phyloP scores from a whole-genome alignment of 495 filamentous ascomycete species.

The Aspergillus conjunctus region DNA sequence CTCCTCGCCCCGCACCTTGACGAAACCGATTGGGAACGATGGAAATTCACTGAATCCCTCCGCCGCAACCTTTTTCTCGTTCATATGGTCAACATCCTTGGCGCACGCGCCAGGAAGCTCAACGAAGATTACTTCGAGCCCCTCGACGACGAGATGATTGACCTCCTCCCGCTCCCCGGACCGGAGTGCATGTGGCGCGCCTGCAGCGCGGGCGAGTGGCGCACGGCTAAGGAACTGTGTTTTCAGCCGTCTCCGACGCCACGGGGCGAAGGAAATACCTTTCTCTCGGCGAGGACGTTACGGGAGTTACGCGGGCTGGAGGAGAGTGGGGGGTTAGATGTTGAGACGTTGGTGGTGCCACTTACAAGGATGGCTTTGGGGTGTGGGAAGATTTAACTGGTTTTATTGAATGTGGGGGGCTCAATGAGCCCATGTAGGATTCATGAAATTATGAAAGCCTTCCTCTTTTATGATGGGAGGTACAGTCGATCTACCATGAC shows the following conservation, averaged over 20 bases:
- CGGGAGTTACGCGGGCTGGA: background rate
- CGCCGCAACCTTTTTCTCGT: constrained; percentile 27
- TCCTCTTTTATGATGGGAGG: too few relatives aligned
- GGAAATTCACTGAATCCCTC: constrained; percentile 28
- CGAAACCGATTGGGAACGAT: constrained; percentile 22
- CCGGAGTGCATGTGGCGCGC: constrained; percentile 26
- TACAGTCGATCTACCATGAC: too few relatives aligned
- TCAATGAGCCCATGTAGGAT: too few relatives aligned
- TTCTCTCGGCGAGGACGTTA: background rate
- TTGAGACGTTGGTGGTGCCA: background rate
- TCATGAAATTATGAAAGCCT: too few relatives aligned
- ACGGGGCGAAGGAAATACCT: background rate
- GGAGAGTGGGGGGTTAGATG: background rate
- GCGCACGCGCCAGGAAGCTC: constrained; percentile 6
- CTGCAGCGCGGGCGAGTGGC: constrained; percentile 23
- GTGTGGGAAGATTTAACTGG: background rate
- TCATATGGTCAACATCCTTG: constrained; percentile 24
- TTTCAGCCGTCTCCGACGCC: background rate
- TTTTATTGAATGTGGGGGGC: too few relatives aligned
- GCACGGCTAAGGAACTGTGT: constrained; percentile 9
- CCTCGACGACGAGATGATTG: constrained; percentile 14
- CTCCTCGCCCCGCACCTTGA: constrained; percentile 16
- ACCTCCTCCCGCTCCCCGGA: constrained; percentile 20
- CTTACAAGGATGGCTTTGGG: background rate
- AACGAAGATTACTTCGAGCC: constrained; percentile 23